These are phyloP conservation scores for Aspergillus fijiensis DNA, from an alignment of 2,329 filamentous ascomycete species.

Conservation along the genomic window DNA sequence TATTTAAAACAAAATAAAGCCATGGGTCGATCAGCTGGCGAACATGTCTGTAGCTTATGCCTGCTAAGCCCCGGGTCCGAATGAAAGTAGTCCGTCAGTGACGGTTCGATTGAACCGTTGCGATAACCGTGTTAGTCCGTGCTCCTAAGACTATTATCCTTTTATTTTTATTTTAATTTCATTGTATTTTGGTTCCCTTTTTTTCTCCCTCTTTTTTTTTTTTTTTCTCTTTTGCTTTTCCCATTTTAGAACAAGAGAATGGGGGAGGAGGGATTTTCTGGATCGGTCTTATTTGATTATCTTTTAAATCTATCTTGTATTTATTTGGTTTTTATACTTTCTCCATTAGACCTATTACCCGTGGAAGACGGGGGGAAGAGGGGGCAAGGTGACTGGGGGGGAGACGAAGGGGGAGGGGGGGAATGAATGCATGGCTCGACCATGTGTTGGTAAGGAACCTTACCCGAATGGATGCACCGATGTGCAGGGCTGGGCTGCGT, in stretches of 20 bases:
- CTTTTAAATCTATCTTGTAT: neutral
- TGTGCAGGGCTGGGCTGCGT: conserved; percentile 27
- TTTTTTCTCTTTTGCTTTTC: conserved; percentile 5
- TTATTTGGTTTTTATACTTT: neutral
- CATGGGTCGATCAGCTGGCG: conserved; percentile 21
- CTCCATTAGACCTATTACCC: too few species aligned
- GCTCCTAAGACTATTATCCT: conserved; percentile 12
- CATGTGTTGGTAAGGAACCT: conserved; percentile 27
- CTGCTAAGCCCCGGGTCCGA: conserved; percentile 26
- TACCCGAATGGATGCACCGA: conserved; percentile 22
- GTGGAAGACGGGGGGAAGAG: neutral
- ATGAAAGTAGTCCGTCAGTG: conserved; percentile 13
- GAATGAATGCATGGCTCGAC: conserved; percentile 21
- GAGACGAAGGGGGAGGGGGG: neutral
- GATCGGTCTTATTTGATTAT: neutral
- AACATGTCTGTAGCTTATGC: conserved; percentile 17
- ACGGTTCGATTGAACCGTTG: conserved; percentile 22
- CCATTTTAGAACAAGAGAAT: neutral
- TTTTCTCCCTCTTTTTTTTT: conserved; percentile 6
- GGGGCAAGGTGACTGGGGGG: conserved; percentile 1
- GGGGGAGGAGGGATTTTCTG: neutral
- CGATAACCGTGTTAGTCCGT: conserved; percentile 24
- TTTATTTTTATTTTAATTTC: neutral
- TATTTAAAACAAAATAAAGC: conserved; percentile 22
- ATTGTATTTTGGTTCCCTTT: neutral